These are phyloP conservation scores for Phalaenopsis equestris DNA, from an alignment of 106 monocot species.

Conservation along the genomic window DNA sequence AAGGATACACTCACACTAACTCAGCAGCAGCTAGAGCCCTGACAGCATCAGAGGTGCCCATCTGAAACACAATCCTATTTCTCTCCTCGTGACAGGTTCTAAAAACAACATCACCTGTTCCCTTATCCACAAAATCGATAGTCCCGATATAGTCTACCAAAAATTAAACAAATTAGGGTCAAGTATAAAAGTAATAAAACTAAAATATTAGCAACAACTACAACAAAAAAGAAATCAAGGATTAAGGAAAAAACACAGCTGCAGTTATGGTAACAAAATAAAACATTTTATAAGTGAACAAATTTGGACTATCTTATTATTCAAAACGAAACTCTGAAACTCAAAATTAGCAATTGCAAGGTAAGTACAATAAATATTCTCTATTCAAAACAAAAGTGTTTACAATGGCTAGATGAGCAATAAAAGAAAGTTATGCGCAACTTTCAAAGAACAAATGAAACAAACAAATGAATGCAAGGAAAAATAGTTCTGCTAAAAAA, in stretches of 20 bases:
- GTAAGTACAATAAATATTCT: not conserved
- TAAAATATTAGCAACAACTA: not conserved
- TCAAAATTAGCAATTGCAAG: not conserved
- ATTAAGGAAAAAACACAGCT: not conserved
- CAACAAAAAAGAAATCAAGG: not conserved
- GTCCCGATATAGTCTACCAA: conserved; percentile 59
- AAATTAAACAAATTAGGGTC: not conserved
- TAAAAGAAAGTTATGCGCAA: not conserved
- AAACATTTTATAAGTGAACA: not conserved
- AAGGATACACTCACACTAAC: conserved; percentile 55
- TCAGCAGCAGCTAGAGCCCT: conserved; percentile 90
- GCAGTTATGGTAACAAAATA: not conserved
- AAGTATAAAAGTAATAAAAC: conserved; percentile 1
- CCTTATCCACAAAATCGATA: conserved; percentile 88
- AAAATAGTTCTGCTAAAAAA: not conserved
- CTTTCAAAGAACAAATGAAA: not conserved
- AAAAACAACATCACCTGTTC: conserved; percentile 72
- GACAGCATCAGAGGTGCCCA: conserved; percentile 87
- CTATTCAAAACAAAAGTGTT: not conserved
- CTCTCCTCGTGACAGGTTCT: conserved; percentile 83
- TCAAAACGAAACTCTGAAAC: not conserved
- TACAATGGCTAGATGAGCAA: not conserved
- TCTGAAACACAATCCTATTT: conserved; percentile 82
- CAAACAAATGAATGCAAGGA: not conserved
- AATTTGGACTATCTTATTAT: not conserved